Conservation (phyloP, 768 basidiomycete genomes). For the Fomitopsis serialis region DNA sequence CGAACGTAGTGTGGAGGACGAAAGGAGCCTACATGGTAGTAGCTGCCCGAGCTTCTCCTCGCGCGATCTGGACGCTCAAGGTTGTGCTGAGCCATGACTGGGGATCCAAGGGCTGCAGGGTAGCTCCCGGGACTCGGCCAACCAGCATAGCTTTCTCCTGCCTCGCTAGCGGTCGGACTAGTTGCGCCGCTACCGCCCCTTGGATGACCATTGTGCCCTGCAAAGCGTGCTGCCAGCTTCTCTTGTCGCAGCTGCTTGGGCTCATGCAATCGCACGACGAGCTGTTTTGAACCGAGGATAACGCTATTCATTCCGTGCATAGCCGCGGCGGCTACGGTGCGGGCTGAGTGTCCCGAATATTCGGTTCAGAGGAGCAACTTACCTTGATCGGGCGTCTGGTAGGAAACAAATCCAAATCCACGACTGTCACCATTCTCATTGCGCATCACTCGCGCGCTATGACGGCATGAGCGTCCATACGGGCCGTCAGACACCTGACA, state of each 20-base stretch:
- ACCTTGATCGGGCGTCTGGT: constrained; percentile 82
- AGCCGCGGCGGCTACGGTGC: constrained; percentile 55
- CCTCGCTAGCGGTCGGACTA: constrained; percentile 79
- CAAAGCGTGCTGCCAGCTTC: constrained; percentile 80
- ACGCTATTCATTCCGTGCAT: constrained; percentile 79
- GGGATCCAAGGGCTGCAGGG: constrained; percentile 49
- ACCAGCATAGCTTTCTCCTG: constrained; percentile 66
- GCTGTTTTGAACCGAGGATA: constrained; percentile 64
- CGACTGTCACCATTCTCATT: constrained; percentile 77
- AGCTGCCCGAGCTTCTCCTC: constrained; percentile 79
- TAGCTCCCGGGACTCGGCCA: constrained; percentile 71
- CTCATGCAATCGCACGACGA: constrained; percentile 86
- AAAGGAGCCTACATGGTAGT: constrained; percentile 59
- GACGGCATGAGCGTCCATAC: neutral
- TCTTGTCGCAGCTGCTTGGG: constrained; percentile 89
- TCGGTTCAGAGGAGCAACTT: neutral
- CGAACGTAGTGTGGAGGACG: neutral
- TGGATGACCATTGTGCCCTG: constrained; percentile 70
- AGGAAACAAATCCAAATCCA: constrained; percentile 91
- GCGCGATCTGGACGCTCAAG: constrained; percentile 58
- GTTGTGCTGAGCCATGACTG: constrained; percentile 36
- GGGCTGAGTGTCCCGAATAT: neutral
- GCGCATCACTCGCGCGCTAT: constrained; percentile 89
- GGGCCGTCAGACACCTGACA: neutral
- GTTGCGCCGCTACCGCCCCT: constrained; percentile 79